phyloP scores from a whole-genome alignment of 257 asterid genomes.

The Salvia miltiorrhiza region DNA sequence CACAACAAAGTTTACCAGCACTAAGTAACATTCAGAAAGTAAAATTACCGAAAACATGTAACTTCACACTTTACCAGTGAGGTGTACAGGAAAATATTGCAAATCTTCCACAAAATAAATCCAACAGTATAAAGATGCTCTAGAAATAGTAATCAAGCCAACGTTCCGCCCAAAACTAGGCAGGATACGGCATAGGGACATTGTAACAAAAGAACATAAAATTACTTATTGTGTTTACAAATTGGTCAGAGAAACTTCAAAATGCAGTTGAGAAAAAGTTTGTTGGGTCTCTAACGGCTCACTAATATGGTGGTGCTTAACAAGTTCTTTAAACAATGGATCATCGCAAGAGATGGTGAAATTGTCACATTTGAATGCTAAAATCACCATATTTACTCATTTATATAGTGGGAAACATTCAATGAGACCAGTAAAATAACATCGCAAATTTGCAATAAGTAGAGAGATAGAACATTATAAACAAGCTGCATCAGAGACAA shows the following conservation, averaged over 20 bases:
- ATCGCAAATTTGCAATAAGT: neutral
- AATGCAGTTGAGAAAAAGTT: neutral
- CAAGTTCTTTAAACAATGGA: conserved; percentile 9
- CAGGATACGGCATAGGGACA: conserved; percentile 5
- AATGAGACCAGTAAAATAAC: neutral
- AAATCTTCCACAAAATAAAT: conserved; percentile 12
- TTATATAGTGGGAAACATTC: neutral
- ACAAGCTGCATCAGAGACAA: neutral
- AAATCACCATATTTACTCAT: conserved; percentile 5
- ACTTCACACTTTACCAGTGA: neutral
- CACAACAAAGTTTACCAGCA: neutral
- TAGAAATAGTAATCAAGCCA: neutral
- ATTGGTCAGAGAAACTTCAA: neutral
- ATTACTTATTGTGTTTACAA: neutral
- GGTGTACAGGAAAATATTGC: neutral
- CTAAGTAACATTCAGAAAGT: neutral
- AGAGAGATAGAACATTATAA: neutral
- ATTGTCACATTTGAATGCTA: conserved; percentile 11
- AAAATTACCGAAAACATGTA: neutral
- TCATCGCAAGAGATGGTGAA: conserved; percentile 5
- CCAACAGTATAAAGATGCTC: conserved; percentile 5
- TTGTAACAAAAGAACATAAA: neutral
- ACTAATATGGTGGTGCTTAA: neutral
- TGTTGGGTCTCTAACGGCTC: neutral
- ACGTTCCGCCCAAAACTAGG: neutral